Conservation (phyloP, 129 eudicot species). For the Chrysanthemum lavandulifolium region DNA sequence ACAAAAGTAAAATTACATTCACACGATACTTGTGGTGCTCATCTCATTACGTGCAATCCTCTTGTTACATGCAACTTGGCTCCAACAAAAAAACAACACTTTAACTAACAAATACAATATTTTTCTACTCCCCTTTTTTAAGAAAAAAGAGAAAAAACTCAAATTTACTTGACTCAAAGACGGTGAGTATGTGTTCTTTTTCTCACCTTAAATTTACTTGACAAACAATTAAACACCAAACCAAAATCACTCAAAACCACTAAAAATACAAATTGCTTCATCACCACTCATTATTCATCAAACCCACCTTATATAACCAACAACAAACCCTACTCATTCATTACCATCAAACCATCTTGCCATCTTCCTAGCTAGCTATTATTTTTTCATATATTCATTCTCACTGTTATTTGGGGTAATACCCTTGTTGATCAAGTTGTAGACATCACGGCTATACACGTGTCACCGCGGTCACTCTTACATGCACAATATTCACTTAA, state of each 20-base stretch:
- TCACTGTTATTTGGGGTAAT: conserved; percentile 31
- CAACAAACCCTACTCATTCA: too few relatives aligned
- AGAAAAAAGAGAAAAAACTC: too few relatives aligned
- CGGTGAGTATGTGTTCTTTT: conserved; percentile 25
- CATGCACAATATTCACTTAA: conserved; percentile 29
- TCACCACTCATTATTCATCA: conserved; percentile 1
- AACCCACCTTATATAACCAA: too few relatives aligned
- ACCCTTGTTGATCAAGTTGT: conserved; percentile 55
- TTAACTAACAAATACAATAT: too few relatives aligned
- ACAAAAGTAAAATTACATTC: too few relatives aligned
- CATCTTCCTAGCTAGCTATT: background rate
- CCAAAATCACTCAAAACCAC: conserved; percentile 30
- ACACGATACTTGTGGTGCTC: too few relatives aligned
- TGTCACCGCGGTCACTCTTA: conserved; percentile 39
- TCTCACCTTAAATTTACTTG: conserved; percentile 11
- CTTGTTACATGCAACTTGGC: too few relatives aligned
- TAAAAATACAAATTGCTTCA: conserved; percentile 9
- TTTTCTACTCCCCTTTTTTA: too few relatives aligned
- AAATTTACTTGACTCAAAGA: background rate
- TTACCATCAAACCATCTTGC: background rate
- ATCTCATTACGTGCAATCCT: too few relatives aligned
- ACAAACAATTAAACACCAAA: background rate
- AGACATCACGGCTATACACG: conserved; percentile 81
- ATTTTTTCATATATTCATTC: background rate
- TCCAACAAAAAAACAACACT: too few relatives aligned